phyloP scores from a whole-genome alignment of 2,329 filamentous ascomycete genomes.

The Alternaria metachromatica region DNA sequence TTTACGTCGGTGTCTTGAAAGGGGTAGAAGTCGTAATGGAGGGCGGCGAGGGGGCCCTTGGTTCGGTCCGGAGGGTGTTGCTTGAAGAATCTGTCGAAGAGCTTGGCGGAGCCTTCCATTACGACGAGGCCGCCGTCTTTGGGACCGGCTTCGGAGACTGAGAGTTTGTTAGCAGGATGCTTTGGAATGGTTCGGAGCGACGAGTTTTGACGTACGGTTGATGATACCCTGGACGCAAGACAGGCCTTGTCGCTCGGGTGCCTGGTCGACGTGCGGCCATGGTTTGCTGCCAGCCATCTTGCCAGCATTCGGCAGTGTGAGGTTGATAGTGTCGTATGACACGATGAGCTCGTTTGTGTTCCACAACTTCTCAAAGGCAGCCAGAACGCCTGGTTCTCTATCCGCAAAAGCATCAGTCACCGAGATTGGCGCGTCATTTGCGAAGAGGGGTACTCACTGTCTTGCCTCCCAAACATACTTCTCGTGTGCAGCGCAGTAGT shows the following conservation, averaged over 20 bases:
- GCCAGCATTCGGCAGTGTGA: conserved; percentile 50
- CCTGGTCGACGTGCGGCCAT: conserved; percentile 58
- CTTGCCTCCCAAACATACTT: conserved; percentile 55
- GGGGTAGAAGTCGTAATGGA: conserved; percentile 37
- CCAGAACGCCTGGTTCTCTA: conserved; percentile 50
- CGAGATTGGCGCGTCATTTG: not conserved
- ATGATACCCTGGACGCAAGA: conserved; percentile 54
- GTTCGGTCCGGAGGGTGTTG: conserved; percentile 16
- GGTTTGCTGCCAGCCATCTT: conserved; percentile 39
- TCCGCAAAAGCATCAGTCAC: not conserved
- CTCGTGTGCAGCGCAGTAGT: conserved; percentile 52
- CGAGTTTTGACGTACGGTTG: conserved; percentile 48
- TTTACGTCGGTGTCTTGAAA: conserved; percentile 52
- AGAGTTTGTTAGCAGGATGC: not conserved
- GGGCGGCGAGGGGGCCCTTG: conserved; percentile 19
- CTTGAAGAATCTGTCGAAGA: conserved; percentile 32
- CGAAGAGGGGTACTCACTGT: conserved; percentile 4
- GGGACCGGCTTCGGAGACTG: conserved; percentile 39
- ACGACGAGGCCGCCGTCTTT: conserved; percentile 57
- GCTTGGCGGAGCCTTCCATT: conserved; percentile 51
- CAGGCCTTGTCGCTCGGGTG: conserved; percentile 46
- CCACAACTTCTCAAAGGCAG: conserved; percentile 54
- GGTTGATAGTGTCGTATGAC: conserved; percentile 50
- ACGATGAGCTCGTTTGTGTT: conserved; percentile 38
- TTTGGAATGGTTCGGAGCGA: conserved; percentile 2